These are phyloP conservation scores for Flagelloscypha sp. DNA, from an alignment of 768 basidiomycete species.

Conservation along the genomic window DNA sequence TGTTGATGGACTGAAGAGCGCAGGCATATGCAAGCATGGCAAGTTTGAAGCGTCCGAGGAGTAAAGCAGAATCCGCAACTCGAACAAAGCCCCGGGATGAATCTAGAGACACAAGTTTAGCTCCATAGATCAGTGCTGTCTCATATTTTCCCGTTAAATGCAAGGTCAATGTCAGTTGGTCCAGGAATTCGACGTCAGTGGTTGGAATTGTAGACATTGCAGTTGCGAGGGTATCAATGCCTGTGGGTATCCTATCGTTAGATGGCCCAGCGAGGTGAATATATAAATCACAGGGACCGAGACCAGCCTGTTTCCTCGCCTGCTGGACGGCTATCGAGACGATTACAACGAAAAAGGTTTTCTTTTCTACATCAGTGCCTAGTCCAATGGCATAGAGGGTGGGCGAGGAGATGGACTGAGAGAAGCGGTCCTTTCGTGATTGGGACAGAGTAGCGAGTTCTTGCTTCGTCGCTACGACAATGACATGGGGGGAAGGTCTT, in stretches of 20 bases:
- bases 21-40: conserved; percentile 50
- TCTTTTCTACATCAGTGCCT: conserved; percentile 8
- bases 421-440: conserved; percentile 2
- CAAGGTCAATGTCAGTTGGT: conserved; percentile 40
- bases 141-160: conserved; percentile 27
- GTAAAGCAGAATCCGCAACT: conserved; percentile 37
- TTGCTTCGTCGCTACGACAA: not conserved
- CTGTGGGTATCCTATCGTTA: conserved; percentile 39
- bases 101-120: conserved; percentile 21
- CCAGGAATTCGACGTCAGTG: conserved; percentile 27
- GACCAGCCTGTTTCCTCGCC: conserved; percentile 38
- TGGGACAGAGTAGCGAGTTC: not conserved
- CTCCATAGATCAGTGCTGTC: conserved; percentile 25
- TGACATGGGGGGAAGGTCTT: too few species aligned
- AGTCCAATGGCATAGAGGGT: conserved; percentile 12
- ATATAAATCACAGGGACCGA: conserved; percentile 48
- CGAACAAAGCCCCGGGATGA: conserved; percentile 42
- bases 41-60: conserved; percentile 29
- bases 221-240: conserved; percentile 35
- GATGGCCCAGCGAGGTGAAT: conserved; percentile 37
- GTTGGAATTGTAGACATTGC: conserved; percentile 23
- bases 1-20: conserved; percentile 30
- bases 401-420: conserved; percentile 5
- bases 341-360: conserved; percentile 37
- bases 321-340: conserved; percentile 48